A percentile compares a stretch with the other conserved stretches of the same genome.
phyloP scores from a whole-genome alignment of 1,284 basidiomycete species.

The Microbotryomycetes sp. region DNA sequence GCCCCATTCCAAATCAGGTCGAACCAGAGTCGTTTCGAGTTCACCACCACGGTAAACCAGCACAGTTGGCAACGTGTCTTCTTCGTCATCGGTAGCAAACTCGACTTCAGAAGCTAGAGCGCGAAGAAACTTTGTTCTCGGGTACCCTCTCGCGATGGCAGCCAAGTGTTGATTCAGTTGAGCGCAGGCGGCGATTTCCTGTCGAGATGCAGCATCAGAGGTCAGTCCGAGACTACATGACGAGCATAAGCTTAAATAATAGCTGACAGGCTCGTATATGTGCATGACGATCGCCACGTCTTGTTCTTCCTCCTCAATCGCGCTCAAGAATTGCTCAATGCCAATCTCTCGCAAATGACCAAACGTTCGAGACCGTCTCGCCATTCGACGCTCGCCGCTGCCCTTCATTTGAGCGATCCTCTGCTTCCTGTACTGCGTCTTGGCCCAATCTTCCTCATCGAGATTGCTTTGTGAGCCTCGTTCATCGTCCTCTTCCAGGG shows the following conservation, averaged over 20 bases:
- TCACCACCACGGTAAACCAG: conserved; percentile 75
- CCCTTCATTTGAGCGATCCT: conserved; percentile 31
- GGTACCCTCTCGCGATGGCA: conserved; percentile 60
- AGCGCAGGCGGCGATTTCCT: conserved; percentile 50
- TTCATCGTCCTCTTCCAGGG: not conserved
- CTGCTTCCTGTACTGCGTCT: conserved; percentile 19
- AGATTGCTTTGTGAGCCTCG: not conserved
- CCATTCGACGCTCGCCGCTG: conserved; percentile 13
- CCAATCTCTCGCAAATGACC: conserved; percentile 77
- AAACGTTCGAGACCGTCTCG: conserved; percentile 46
- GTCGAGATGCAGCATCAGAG: not conserved
- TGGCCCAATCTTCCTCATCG: conserved; percentile 26
- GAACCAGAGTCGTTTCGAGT: conserved; percentile 43
- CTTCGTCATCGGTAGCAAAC: conserved; percentile 53
- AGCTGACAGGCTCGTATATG: conserved; percentile 71
- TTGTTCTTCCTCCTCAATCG: conserved; percentile 57
- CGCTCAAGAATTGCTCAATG: conserved; percentile 60
- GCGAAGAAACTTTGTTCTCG: conserved; percentile 70
- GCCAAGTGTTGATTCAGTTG: conserved; percentile 61
- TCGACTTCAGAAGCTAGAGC: conserved; percentile 66
- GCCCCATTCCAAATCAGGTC: conserved; percentile 29
- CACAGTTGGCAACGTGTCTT: conserved; percentile 73
- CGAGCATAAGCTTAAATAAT: not conserved
- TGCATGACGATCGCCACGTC: conserved; percentile 72
- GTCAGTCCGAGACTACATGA: not conserved